Conservation (phyloP, 768 basidiomycete genomes). For the Calocybe gangraenosa region DNA sequence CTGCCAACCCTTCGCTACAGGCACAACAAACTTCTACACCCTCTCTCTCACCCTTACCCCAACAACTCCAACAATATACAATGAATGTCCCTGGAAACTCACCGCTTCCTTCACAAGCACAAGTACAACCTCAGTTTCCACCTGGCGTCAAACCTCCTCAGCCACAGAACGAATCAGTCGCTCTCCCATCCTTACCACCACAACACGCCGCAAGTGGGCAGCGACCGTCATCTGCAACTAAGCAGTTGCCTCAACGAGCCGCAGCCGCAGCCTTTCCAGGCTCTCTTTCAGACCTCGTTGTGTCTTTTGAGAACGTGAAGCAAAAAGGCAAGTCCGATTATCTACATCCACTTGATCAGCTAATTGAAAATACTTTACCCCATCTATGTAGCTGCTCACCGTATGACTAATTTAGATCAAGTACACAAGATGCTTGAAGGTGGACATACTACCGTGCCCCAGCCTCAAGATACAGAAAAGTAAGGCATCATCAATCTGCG, state of each 20-base stretch:
- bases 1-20: conserved; percentile 23
- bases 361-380: too few relatives aligned
- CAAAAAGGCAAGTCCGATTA: conserved; percentile 87
- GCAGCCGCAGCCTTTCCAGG: conserved; percentile 63
- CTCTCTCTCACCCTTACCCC: conserved; percentile 37
- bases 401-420: conserved; percentile 83
- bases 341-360: too few relatives aligned
- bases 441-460: conserved; percentile 84
- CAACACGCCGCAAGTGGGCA: conserved; percentile 37
- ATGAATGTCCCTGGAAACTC: conserved; percentile 21
- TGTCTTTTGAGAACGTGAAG: conserved; percentile 93
- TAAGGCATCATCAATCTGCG: conserved; percentile 27
- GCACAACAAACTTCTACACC: conserved; percentile 25
- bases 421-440: conserved; percentile 92
- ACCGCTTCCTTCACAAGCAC: conserved; percentile 39
- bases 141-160: conserved; percentile 62
- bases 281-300: conserved; percentile 86
- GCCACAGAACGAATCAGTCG: conserved; percentile 37
- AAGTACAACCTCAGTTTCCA: conserved; percentile 60
- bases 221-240: conserved; percentile 52
- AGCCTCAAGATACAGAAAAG: conserved; percentile 96
- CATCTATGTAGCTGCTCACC: conserved; percentile 76
- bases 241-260: conserved; percentile 36
- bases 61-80: conserved; percentile 34
- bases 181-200: conserved; percentile 4